phyloP scores from a whole-genome alignment of 495 filamentous ascomycete genomes.

The Xylaria sp. region DNA sequence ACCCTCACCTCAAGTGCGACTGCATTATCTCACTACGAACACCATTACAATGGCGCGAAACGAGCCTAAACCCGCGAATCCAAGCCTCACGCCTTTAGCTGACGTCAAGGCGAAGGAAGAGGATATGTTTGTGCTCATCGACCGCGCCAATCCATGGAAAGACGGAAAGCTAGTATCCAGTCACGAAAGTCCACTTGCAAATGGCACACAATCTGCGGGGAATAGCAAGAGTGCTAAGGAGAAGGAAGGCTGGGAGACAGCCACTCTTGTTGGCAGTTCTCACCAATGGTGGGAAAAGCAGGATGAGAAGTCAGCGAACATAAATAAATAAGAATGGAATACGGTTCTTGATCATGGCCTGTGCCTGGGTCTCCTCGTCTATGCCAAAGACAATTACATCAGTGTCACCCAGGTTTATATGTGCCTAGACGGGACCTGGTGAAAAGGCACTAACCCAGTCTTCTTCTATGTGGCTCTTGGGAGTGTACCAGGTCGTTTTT shows the following conservation, averaged over 20 bases:
- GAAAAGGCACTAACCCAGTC: no score
- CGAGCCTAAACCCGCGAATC: background rate
- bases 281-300: background rate
- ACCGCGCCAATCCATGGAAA: conserved; percentile 6
- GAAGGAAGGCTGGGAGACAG: conserved; percentile 8
- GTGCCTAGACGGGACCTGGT: no score
- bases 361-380: no score
- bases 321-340: background rate
- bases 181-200: background rate
- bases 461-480: no score
- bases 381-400: no score
- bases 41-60: background rate
- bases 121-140: conserved; percentile 13
- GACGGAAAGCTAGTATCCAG: conserved; percentile 11
- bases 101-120: conserved; percentile 17
- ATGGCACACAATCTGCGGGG: background rate
- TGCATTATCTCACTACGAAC: background rate
- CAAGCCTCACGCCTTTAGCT: background rate
- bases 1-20: background rate
- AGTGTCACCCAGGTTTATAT: no score
- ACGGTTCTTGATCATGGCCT: background rate
- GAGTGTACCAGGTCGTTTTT: no score
- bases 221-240: background rate
- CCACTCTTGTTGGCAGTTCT: background rate
- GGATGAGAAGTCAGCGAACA: background rate